phyloP scores from a whole-genome alignment of 306 rosid genomes.

The Castanospermum australe region DNA sequence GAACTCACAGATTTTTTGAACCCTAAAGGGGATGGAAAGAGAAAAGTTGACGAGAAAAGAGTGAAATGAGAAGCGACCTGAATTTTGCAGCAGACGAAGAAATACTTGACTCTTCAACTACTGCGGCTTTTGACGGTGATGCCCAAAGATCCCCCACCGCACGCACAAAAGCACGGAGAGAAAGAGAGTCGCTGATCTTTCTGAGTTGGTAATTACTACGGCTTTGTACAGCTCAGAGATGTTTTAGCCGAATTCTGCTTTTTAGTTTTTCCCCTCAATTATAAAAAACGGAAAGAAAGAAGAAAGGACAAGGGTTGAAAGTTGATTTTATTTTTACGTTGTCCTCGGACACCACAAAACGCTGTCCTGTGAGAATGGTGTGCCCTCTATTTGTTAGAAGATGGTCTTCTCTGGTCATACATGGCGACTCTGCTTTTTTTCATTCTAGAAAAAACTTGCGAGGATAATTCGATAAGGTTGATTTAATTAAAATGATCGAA shows the following conservation, averaged over 20 bases:
- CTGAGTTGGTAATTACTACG: constrained; percentile 41
- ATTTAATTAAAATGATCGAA: too few relatives aligned
- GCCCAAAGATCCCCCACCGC: constrained; percentile 30
- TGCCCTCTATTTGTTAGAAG: too few relatives aligned
- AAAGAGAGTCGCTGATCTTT: constrained; percentile 39
- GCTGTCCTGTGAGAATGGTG: too few relatives aligned
- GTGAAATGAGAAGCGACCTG: constrained; percentile 45
- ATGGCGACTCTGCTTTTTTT: too few relatives aligned
- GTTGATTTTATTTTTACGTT: neutral
- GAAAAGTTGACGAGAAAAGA: constrained; percentile 22
- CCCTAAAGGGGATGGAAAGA: constrained; percentile 26
- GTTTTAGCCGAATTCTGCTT: constrained; percentile 31
- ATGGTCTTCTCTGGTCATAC: too few relatives aligned
- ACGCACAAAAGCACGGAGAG: neutral
- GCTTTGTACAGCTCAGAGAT: constrained; percentile 50
- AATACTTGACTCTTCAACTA: constrained; percentile 24
- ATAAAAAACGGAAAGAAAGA: neutral
- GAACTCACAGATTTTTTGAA: constrained; percentile 16
- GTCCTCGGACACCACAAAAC: too few relatives aligned
- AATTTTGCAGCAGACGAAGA: constrained; percentile 37
- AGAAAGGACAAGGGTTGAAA: neutral
- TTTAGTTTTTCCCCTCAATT: neutral
- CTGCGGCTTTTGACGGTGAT: constrained; percentile 46
- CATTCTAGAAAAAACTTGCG: too few relatives aligned
- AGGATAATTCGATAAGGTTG: too few relatives aligned